These are phyloP conservation scores for Fusarium stilboides DNA, from an alignment of 2,329 filamentous ascomycete genomes.

Conservation along the genomic window DNA sequence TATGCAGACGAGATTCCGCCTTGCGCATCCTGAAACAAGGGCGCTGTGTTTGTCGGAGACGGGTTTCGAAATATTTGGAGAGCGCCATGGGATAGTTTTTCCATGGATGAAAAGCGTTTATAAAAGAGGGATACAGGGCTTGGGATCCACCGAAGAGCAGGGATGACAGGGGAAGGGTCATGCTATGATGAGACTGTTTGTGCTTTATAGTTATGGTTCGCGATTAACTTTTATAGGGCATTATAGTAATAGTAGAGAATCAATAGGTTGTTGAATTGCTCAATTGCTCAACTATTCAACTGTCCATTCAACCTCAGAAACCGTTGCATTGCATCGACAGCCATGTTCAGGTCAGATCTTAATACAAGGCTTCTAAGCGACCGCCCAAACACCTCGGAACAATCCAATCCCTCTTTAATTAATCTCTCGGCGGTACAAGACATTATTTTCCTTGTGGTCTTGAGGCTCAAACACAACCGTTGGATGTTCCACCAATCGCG, in stretches of 20 bases:
- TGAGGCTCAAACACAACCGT: constrained; percentile 50
- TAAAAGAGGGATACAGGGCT: constrained; percentile 8
- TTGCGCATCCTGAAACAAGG: constrained; percentile 38
- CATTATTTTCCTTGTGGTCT: constrained; percentile 23
- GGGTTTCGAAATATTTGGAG: constrained; percentile 31
- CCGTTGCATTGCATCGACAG: no score
- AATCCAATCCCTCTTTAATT: neutral
- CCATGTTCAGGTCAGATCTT: neutral
- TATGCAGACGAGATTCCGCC: constrained; percentile 9
- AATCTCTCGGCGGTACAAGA: constrained; percentile 18
- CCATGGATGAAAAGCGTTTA: constrained; percentile 39
- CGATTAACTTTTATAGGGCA: neutral
- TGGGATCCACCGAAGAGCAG: constrained; percentile 17
- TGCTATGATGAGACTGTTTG: constrained; percentile 5
- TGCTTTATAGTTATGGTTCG: constrained; percentile 13
- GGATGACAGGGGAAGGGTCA: neutral
- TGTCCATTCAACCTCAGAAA: no score
- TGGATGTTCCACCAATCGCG: constrained; percentile 49
- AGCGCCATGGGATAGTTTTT: constrained; percentile 33
- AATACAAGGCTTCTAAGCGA: neutral
- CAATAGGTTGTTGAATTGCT: no score
- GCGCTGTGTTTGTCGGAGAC: constrained; percentile 28
- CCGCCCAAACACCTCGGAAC: neutral
- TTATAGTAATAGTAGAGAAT: neutral
- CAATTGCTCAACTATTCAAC: no score